Conservation (phyloP, 1,284 basidiomycete species). For the Ceratobasidium theobromae region DNA sequence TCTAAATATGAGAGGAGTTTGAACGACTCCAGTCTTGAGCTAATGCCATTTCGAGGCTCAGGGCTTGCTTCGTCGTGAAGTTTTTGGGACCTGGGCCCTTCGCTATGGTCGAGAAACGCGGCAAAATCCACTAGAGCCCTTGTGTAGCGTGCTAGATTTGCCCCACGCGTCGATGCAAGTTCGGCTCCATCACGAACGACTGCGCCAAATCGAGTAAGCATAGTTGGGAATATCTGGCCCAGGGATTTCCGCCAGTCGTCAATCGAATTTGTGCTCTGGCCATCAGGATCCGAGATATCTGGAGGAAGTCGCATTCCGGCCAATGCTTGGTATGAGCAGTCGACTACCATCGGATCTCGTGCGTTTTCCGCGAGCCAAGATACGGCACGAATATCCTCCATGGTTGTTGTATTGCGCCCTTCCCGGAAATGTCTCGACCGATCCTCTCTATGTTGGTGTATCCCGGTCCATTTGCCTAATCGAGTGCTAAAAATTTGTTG, state of each 20-base stretch:
- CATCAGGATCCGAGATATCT: background rate
- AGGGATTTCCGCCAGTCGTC: background rate
- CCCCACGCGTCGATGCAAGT: constrained; percentile 11
- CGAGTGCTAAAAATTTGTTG: background rate
- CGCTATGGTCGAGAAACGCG: background rate
- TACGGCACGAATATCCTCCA: constrained; percentile 22
- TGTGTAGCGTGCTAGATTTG: constrained; percentile 7
- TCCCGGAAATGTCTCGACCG: background rate
- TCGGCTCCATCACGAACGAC: constrained; percentile 1
- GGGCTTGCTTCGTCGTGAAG: background rate
- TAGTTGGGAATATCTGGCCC: constrained; percentile 2
- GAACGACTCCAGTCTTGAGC: constrained; percentile 13
- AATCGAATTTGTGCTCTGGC: background rate
- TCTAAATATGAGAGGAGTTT: background rate
- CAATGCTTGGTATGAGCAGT: constrained; percentile 14
- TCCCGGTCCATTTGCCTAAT: background rate
- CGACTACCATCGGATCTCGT: constrained; percentile 1
- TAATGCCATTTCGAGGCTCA: background rate
- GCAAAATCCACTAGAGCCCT: background rate
- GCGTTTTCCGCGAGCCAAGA: constrained; percentile 22
- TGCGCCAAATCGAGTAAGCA: constrained; percentile 3
- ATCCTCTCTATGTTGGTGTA: background rate
- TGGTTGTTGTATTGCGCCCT: background rate
- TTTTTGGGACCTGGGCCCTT: background rate
- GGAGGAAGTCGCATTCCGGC: background rate